Conservation (phyloP, 495 filamentous ascomycete species). For the Xeromyces bisporus region DNA sequence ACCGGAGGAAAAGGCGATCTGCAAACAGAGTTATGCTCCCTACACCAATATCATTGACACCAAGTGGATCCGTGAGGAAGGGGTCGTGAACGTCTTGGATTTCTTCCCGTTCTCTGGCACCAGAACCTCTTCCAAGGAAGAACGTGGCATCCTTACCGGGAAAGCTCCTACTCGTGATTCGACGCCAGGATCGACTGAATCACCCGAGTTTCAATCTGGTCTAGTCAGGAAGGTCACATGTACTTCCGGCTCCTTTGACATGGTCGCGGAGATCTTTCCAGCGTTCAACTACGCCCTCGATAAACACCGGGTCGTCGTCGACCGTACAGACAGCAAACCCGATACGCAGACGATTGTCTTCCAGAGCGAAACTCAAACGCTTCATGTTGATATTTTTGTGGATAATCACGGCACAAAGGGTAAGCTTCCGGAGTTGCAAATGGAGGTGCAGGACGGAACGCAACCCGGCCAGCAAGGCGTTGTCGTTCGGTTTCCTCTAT, state of each 20-base stretch:
- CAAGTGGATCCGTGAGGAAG: constrained; percentile 52
- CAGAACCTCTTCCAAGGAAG: constrained; percentile 9
- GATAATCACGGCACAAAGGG: constrained; percentile 34
- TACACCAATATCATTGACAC: constrained; percentile 55
- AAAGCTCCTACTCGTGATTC: constrained; percentile 23
- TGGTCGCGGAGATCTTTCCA: constrained; percentile 52
- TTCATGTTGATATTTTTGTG: constrained; percentile 49
- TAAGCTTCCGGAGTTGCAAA: constrained; percentile 29
- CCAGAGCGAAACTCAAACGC: constrained; percentile 33
- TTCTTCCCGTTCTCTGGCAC: constrained; percentile 41
- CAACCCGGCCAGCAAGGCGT: constrained; percentile 36
- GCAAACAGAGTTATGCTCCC: constrained; percentile 53
- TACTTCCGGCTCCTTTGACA: constrained; percentile 39
- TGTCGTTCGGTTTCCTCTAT: constrained; percentile 35
- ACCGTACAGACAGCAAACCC: constrained; percentile 12
- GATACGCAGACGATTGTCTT: constrained; percentile 45
- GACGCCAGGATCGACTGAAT: constrained; percentile 18
- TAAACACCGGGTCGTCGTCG: constrained; percentile 26
- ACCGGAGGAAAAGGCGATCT: constrained; percentile 34
- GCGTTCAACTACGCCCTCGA: constrained; percentile 52
- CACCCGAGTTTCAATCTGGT: constrained; percentile 22
- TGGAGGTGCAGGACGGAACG: constrained; percentile 35
- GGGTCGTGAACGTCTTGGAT: constrained; percentile 49
- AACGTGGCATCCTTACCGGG: constrained; percentile 14
- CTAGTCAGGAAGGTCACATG: constrained; percentile 52